Evolutionary conservation across 345 rosid species (phyloP).

Genomic region (Hevea brasiliensis): DNA sequence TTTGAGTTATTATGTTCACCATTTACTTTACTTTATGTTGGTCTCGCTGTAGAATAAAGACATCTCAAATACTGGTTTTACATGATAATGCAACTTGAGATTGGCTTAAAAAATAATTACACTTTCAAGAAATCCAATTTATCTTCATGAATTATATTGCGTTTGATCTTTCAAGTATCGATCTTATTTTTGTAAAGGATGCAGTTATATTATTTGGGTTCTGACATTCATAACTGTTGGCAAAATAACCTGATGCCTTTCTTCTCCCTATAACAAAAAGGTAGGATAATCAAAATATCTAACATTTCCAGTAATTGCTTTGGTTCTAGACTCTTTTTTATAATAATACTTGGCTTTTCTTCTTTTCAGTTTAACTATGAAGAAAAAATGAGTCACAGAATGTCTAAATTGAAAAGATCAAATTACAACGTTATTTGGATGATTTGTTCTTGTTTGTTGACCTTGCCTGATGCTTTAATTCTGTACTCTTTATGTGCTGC

Average conservation of each 20-base stretch:
- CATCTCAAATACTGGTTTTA: no score
- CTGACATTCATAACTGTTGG: neutral
- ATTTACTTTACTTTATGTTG: neutral
- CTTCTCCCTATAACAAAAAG: neutral
- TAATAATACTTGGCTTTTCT: neutral
- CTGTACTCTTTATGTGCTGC: neutral
- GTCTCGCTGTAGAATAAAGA: neutral
- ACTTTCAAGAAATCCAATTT: neutral
- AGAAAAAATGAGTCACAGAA: neutral
- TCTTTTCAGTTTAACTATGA: neutral
- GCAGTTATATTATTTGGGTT: neutral
- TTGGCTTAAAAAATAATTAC: neutral
- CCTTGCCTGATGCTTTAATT: neutral
- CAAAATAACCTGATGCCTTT: neutral
- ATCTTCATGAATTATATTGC: neutral
- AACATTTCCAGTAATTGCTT: neutral
- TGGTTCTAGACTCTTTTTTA: neutral
- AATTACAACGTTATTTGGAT: neutral
- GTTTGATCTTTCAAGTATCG: neutral
- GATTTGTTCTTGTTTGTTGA: neutral
- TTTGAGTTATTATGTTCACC: neutral
- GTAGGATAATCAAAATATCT: neutral
- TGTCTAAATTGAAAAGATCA: constrained; percentile 4
- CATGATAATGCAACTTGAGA: neutral
- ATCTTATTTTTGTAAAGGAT: neutral